Conservation (phyloP, 768 basidiomycete genomes). For the Calvatia gigantea region DNA sequence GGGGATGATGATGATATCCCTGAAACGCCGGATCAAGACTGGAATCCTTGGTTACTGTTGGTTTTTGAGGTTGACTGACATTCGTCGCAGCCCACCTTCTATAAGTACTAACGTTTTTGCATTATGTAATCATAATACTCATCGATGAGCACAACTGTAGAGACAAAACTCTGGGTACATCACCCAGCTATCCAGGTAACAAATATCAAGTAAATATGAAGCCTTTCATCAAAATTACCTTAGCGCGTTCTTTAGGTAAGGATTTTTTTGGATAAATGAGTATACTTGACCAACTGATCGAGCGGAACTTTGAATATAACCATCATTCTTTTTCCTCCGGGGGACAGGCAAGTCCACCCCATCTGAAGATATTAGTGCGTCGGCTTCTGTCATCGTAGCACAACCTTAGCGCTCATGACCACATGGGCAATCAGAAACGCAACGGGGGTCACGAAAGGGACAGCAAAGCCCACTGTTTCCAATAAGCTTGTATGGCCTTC, state of each 20-base stretch:
- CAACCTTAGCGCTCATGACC: no score
- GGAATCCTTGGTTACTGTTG: not conserved
- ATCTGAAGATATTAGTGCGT: no score
- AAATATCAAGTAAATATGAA: no score
- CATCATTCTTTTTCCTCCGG: conserved; percentile 3
- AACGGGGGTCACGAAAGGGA: no score
- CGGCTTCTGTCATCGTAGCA: no score
- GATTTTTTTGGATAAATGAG: not conserved
- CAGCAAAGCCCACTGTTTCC: not conserved
- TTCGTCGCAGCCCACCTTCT: no score
- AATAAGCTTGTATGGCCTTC: not conserved
- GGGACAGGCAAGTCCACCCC: not conserved
- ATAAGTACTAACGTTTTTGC: no score
- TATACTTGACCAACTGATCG: not conserved
- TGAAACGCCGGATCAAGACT: conserved; percentile 1
- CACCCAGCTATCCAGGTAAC: no score
- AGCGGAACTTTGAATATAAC: not conserved
- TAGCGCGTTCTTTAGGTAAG: not conserved
- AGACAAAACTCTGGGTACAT: no score
- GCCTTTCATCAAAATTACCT: not conserved
- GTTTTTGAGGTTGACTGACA: not conserved
- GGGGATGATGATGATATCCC: conserved; percentile 3
- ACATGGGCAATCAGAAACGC: no score
- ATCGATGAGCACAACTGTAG: no score
- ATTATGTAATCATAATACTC: no score